phyloP scores from a whole-genome alignment of 768 basidiomycete genomes.

The Pleurotus ostreatus region DNA sequence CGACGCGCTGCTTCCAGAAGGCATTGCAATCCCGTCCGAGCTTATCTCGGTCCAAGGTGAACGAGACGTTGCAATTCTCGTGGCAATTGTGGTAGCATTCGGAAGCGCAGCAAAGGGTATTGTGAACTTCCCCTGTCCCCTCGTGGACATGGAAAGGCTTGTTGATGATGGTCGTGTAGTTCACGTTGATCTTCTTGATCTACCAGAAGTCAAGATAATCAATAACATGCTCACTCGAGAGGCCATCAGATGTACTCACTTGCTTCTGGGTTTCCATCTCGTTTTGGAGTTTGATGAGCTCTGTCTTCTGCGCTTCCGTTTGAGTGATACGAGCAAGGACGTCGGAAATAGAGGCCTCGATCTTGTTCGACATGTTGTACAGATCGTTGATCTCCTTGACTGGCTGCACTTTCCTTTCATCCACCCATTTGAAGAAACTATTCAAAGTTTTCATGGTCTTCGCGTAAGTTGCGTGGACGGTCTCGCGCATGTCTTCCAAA shows the following conservation, averaged over 20 bases:
- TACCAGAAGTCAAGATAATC: neutral
- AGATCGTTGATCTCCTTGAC: slow-evolving; percentile 6
- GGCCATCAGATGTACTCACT: neutral
- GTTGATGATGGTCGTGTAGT: slow-evolving; percentile 9
- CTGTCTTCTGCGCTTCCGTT: slow-evolving; percentile 9
- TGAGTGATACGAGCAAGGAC: slow-evolving; percentile 12
- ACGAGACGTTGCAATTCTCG: slow-evolving; percentile 7
- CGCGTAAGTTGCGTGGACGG: slow-evolving; percentile 4
- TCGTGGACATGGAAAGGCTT: slow-evolving; percentile 8
- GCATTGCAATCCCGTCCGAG: slow-evolving; percentile 7
- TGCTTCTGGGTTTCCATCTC: slow-evolving; percentile 3
- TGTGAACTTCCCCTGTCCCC: neutral
- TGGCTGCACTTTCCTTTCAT: slow-evolving; percentile 5
- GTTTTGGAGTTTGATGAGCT: slow-evolving; percentile 6
- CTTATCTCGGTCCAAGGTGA: slow-evolving; percentile 8
- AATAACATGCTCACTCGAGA: neutral
- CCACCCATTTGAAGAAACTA: slow-evolving; percentile 10
- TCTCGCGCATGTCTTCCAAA: slow-evolving; percentile 5
- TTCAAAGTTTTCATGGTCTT: slow-evolving; percentile 12
- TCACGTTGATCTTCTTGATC: slow-evolving; percentile 8
- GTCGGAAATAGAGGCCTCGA: slow-evolving; percentile 13
- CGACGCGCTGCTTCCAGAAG: neutral
- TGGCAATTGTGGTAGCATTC: slow-evolving; percentile 15
- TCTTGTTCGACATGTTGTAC: slow-evolving; percentile 11
- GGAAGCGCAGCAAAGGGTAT: slow-evolving; percentile 11